Evolutionary conservation across 2,329 filamentous ascomycete species (phyloP).

Genomic region (Ophiocordyceps camponoti-leonardi): DNA sequence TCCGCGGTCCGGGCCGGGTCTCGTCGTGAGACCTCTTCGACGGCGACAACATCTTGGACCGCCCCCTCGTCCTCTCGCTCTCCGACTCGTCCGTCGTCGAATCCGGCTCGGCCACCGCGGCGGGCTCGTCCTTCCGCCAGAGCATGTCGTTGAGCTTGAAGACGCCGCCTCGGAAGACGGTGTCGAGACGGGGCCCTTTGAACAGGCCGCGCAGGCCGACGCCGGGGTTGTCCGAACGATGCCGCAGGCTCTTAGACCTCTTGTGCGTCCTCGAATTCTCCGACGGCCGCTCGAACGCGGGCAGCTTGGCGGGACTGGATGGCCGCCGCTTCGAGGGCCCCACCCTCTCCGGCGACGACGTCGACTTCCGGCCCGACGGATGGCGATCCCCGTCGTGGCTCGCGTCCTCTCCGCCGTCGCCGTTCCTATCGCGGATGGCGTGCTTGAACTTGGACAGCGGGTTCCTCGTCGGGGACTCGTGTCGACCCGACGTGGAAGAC

Average conservation of each 20-base stretch:
- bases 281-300: constrained; percentile 11
- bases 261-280: constrained; percentile 18
- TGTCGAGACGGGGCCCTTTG: constrained; percentile 60
- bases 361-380: constrained; percentile 11
- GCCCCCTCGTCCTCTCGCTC: constrained; percentile 21
- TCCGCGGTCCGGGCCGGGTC: constrained; percentile 18
- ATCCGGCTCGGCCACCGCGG: constrained; percentile 19
- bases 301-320: constrained; percentile 12
- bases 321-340: constrained; percentile 3
- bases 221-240: constrained; percentile 15
- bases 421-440: constrained; percentile 36
- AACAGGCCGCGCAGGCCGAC: constrained; percentile 46
- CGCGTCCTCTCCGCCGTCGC: constrained; percentile 19
- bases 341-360: constrained; percentile 8
- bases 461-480: constrained; percentile 45
- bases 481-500: constrained; percentile 44
- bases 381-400: constrained; percentile 15
- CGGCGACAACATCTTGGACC: constrained; percentile 17
- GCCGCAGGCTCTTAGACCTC: constrained; percentile 30
- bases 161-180: constrained; percentile 44
- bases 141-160: constrained; percentile 39
- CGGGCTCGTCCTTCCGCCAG: constrained; percentile 32
- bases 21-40: constrained; percentile 16
- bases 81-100: constrained; percentile 34
- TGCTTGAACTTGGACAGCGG: constrained; percentile 37